A percentile compares a stretch with the other conserved stretches of the same genome.
Conservation (phyloP, 106 monocot species). For the Amphibolis antarctica region DNA sequence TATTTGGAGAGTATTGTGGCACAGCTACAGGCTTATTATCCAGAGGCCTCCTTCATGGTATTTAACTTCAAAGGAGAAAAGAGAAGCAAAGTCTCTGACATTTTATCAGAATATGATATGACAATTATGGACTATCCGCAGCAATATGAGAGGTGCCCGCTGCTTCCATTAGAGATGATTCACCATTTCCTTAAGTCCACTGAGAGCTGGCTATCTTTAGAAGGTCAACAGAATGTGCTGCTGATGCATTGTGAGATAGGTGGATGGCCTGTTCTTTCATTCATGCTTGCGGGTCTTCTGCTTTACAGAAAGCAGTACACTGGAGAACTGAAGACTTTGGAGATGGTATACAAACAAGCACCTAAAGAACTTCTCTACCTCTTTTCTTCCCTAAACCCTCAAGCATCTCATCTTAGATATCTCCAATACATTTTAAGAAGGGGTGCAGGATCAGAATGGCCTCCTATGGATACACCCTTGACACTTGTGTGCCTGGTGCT, state of each 20-base stretch:
- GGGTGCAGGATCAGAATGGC: constrained; percentile 29
- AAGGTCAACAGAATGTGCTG: constrained; percentile 60
- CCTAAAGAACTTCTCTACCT: constrained; percentile 56
- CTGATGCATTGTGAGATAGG: constrained; percentile 94
- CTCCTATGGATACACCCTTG: constrained; percentile 31
- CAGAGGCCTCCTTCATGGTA: constrained; percentile 71
- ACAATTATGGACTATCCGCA: constrained; percentile 62
- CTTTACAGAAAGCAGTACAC: constrained; percentile 75
- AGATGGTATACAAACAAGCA: constrained; percentile 87
- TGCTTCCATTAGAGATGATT: constrained; percentile 77
- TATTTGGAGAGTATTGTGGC: constrained; percentile 57
- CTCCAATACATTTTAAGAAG: constrained; percentile 59
- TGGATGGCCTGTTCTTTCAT: constrained; percentile 90
- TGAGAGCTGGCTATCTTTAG: constrained; percentile 65
- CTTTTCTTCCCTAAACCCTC: constrained; percentile 51
- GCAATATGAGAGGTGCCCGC: constrained; percentile 58
- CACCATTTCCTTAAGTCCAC: constrained; percentile 59
- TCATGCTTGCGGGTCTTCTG: constrained; percentile 84
- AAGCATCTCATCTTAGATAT: constrained; percentile 83
- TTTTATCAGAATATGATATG: constrained; percentile 40
- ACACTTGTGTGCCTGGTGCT: constrained; percentile 58
- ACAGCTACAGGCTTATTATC: constrained; percentile 58
- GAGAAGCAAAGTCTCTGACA: constrained; percentile 38
- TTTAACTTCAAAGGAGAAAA: constrained; percentile 50
- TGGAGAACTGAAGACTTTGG: constrained; percentile 71